phyloP scores from a whole-genome alignment of 2,329 filamentous ascomycete species.

The Aspergillus pseudotamarii region DNA sequence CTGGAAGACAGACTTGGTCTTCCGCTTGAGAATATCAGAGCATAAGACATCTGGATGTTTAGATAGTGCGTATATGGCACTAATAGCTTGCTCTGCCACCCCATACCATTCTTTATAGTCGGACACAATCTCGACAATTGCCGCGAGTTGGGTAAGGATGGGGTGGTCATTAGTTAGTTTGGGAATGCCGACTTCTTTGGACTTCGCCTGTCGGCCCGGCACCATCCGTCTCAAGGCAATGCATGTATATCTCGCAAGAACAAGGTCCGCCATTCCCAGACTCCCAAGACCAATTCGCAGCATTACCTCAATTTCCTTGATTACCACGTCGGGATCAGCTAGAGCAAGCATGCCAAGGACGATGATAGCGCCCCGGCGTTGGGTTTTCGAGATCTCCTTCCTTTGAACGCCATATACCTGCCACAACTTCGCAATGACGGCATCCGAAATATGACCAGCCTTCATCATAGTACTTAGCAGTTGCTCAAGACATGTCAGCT shows the following conservation, averaged over 20 bases:
- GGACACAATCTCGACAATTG: slow-evolving; percentile 81
- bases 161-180: slow-evolving; percentile 91
- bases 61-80: slow-evolving; percentile 89
- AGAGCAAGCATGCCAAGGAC: slow-evolving; percentile 95
- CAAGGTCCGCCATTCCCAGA: slow-evolving; percentile 78
- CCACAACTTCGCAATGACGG: slow-evolving; percentile 91
- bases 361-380: slow-evolving; percentile 91
- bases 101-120: slow-evolving; percentile 95
- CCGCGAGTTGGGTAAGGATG: slow-evolving; percentile 76
- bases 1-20: slow-evolving; percentile 79
- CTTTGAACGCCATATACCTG: slow-evolving; percentile 95
- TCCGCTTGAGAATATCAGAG: slow-evolving; percentile 84
- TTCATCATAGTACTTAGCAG: slow-evolving; percentile 98
- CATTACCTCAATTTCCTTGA: slow-evolving; percentile 94
- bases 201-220: slow-evolving; percentile 78
- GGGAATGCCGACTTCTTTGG: slow-evolving; percentile 64
- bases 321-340: slow-evolving; percentile 87
- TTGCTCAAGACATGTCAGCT: slow-evolving; percentile 93
- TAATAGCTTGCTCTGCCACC: slow-evolving; percentile 92
- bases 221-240: slow-evolving; percentile 91
- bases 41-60: slow-evolving; percentile 93
- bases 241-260: slow-evolving; percentile 92
- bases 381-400: slow-evolving; percentile 87
- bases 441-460: slow-evolving; percentile 78
- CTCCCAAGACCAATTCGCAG: slow-evolving; percentile 83